Evolutionary conservation across 768 basidiomycete species (phyloP), one percentile per base, ranked within the genome.

Genomic region (Chalciporus piperatus): DNA sequence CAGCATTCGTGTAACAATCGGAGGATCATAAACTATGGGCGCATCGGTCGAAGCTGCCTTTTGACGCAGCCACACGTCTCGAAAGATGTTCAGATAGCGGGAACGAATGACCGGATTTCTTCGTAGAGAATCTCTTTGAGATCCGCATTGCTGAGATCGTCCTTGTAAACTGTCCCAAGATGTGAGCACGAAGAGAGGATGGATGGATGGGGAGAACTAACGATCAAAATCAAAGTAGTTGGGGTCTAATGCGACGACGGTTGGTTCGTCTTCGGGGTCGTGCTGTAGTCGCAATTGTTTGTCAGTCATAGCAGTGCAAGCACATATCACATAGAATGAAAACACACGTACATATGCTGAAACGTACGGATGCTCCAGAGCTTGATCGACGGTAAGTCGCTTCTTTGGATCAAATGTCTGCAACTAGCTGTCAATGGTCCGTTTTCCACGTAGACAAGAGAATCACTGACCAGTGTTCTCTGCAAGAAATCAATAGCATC

Each of bases 201-300:
- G 45, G 45, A 23, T 35, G 37, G 23, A 33, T 39, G 37, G 35
- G 27, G 38, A 9, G 19, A 14, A 70, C 85, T 68, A 63, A 87
- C 83, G 74, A 67, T 97, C 93, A 62, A 95, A 96, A 59, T 92
- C 87, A 69, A 97, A 97, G 71, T 94, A 97, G 41, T 81, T 79
- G 0, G 91, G 83, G 62, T 85, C 85, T 41, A 97, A 79, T 10
- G 89, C 85, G 38, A 81, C 76, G n/a, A 87, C 85, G 25, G 74
- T 74, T 2, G 95, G 94, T 63, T 97, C 94, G 64, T 97, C 94
- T 48, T 90, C 87, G 2, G 92, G 85, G 64, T 93, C 92, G 59
- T 92, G 89, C 84, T 87, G 23, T 54, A 49, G 54, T 20, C 44
- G 52, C 23, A 30, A 20, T 39, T 11, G n/a, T 37, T 22, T 54